Base-by-base conservation (phyloP, 2,329 filamentous ascomycete species). In the Monosporascus sp. region DNA sequence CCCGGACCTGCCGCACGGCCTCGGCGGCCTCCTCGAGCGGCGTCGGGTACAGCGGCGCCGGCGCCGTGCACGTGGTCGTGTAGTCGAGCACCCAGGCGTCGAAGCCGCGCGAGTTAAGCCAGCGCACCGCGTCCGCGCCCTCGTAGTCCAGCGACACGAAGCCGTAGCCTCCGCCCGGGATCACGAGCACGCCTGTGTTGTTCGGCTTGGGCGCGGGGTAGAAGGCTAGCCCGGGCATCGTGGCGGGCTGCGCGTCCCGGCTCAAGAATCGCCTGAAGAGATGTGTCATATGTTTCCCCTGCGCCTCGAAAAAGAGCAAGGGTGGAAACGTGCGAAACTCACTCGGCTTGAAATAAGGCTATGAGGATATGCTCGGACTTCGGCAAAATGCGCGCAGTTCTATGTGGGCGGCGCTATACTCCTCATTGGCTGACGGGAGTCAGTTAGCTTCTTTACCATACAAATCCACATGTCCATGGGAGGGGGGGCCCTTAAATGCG, bases 71-170 rank as follows among this genome's bases (percentile, higher is more conserved):
- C n/a, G 41, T 48, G 24, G 56, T 57, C 1, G 60, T 63, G 49
- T 65, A 65, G 14, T 56, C 49, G 35, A 64, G 58, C 31, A 64
- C 54, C 62, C 61, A 64, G 14, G 58, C 61, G 44, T 65, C 54
- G 25, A 62, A 51, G 14, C 54, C 49, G 27, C 46, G 62, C 20
- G 50, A 49, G 49, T 64, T 62, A 46, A 65, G 57, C 60, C 61
- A 65, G 24, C 47, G 43, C 31, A 59, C 59, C 1, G 61, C 57
- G 1, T 44, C 45, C 3, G 43, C 27, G 27, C 63, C 63, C 36
- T 64, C 62, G 1, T 59, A 56, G 2, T 60, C 57, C 31, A 53
- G 39, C n/a, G 55, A 55, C 25, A 65, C 50, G 44, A 51, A 55
- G 6, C 51, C 53, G 44, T 65, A 65, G n/a, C 60, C 58, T 11